phyloP scores from a whole-genome alignment of 2,329 filamentous ascomycete species.

The Colletotrichum simmondsii region DNA sequence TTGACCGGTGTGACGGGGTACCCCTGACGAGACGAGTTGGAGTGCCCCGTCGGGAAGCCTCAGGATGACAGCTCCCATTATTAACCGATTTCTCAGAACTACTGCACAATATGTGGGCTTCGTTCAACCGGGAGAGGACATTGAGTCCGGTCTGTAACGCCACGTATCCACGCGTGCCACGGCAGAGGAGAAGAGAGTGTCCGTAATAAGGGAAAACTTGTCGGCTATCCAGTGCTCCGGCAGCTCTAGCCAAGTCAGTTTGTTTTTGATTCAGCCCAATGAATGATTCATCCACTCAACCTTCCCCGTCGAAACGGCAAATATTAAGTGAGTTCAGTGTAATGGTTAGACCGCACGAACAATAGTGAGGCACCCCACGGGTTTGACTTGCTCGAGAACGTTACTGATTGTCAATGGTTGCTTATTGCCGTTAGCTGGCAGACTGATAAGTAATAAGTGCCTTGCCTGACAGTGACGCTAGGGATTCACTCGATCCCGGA shows the following conservation, averaged over 20 bases:
- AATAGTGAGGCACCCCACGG: neutral
- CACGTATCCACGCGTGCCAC: slow-evolving; percentile 16
- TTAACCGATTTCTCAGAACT: slow-evolving; percentile 19
- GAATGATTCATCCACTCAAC: neutral
- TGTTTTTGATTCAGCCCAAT: slow-evolving; percentile 13
- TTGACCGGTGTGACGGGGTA: slow-evolving; percentile 10
- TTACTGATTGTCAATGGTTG: slow-evolving; percentile 16
- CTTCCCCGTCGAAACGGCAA: slow-evolving; percentile 1
- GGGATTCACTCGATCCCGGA: slow-evolving; percentile 19
- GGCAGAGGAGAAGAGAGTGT: slow-evolving; percentile 1
- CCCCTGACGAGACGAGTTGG: slow-evolving; percentile 4
- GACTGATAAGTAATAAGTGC: neutral
- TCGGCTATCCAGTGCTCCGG: neutral
- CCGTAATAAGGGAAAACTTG: neutral
- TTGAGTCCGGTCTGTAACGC: slow-evolving; percentile 15
- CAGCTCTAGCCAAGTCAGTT: neutral
- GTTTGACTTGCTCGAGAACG: neutral
- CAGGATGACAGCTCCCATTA: slow-evolving; percentile 25
- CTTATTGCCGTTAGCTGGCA: slow-evolving; percentile 21
- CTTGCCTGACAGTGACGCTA: neutral
- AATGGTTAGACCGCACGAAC: neutral
- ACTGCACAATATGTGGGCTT: slow-evolving; percentile 7
- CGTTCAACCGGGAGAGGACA: neutral
- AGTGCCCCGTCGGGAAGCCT: slow-evolving; percentile 24
- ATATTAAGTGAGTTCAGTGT: neutral